Evolutionary conservation across 2,329 filamentous ascomycete genomes (phyloP).

Genomic region (Rutstroemia sp.): DNA sequence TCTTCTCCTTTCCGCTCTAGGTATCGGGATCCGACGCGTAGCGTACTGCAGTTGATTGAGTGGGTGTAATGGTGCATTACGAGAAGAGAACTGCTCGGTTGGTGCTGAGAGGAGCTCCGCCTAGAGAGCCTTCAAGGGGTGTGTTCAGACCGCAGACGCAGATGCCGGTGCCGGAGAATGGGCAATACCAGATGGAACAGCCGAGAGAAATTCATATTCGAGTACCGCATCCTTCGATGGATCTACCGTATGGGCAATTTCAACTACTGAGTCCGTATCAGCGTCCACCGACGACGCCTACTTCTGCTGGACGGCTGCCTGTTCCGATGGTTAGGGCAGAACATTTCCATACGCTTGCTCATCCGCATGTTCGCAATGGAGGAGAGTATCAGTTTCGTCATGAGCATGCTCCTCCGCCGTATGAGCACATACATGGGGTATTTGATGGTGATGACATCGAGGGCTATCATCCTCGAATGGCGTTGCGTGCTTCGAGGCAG

Average conservation of each 20-base stretch:
- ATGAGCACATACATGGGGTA: neutral
- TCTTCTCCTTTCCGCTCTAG: neutral
- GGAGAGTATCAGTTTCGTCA: neutral
- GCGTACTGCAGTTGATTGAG: neutral
- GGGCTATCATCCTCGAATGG: neutral
- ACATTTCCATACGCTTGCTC: neutral
- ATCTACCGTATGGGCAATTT: neutral
- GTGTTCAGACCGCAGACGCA: neutral
- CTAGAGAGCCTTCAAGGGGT: neutral
- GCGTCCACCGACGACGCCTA: neutral
- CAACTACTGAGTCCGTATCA: neutral
- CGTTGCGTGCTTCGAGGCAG: slow-evolving; percentile 4
- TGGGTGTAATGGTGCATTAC: slow-evolving; percentile 2
- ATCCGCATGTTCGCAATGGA: neutral
- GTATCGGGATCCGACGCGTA: neutral
- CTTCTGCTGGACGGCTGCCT: neutral
- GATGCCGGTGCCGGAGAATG: neutral
- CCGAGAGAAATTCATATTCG: neutral
- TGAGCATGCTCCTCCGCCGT: neutral
- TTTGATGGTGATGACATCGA: neutral
- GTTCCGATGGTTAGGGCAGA: neutral
- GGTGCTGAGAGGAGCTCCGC: neutral
- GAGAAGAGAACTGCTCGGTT: slow-evolving; percentile 6
- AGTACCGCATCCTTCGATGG: neutral
- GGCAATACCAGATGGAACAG: neutral